phyloP scores from a whole-genome alignment of 805 yeast species.

The Ogataea minuta region DNA sequence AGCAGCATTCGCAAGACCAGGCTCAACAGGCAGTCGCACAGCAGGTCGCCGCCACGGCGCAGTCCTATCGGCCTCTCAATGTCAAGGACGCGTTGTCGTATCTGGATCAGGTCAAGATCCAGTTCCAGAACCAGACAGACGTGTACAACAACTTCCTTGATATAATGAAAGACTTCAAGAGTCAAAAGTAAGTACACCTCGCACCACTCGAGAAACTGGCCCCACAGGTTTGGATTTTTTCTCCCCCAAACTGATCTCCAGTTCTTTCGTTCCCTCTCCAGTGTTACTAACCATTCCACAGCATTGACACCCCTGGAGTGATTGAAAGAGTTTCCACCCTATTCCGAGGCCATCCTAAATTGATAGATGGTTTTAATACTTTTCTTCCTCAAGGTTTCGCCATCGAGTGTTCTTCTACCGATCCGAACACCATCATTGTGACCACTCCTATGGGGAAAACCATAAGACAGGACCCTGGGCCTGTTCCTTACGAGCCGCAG shows the following conservation, averaged over 20 bases:
- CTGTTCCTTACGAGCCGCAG: constrained; percentile 26
- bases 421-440: constrained; percentile 88
- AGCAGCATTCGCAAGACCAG: constrained; percentile 21
- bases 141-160: constrained; percentile 95
- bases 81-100: constrained; percentile 96
- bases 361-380: constrained; percentile 97
- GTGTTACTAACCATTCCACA: constrained; percentile 26
- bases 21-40: constrained; percentile 21
- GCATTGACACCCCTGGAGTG: constrained; percentile 97
- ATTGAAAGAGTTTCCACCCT: constrained; percentile 90
- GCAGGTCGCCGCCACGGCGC: constrained; percentile 26
- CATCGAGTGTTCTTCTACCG: constrained; percentile 90
- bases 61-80: constrained; percentile 73
- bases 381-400: constrained; percentile 95
- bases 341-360: constrained; percentile 88
- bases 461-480: constrained; percentile 57
- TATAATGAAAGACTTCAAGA: constrained; percentile 98
- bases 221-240: constrained; percentile 7
- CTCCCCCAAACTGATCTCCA: constrained; percentile 7
- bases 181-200: constrained; percentile 60
- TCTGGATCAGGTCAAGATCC: constrained; percentile 92
- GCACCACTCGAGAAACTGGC: constrained; percentile 7
- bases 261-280: constrained; percentile 2
- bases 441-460: constrained; percentile 95
- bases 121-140: constrained; percentile 88